Evolutionary conservation across 768 basidiomycete genomes (phyloP), one percentile per base, ranked within the genome.

Genomic region (Agaricus subrufescens): DNA sequence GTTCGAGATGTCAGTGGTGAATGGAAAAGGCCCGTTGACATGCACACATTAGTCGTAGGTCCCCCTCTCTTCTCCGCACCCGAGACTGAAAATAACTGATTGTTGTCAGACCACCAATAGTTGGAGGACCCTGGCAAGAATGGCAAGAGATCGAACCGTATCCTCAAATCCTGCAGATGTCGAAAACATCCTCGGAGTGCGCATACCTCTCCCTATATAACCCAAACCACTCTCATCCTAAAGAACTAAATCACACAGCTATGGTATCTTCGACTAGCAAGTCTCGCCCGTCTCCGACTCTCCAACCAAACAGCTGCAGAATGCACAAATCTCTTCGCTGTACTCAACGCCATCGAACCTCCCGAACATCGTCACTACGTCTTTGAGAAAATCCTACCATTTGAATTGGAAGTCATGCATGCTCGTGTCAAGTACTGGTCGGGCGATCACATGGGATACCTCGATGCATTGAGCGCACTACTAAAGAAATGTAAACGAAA

Each of bases 251-350:
- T 19, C 19, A 34, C 3, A 34, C 29, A 92, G 89, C 81, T 92
- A 29, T 94, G 91, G 91, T 88, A 87, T 64, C 82, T 93, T 46
- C 89, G 91, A 6, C 78, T 94, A 5, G 83, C 88, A 27, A 83
- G 83, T 54, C 81, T 94, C 29, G 83, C 91, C 45, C 86, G 91
- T 15, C 79, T 94, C 45, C 84, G 91, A 46, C 80, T 94, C 46
- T 91, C 87, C 74, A 92, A 92, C 66, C 91, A 94, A 66, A 86
- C 86, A n/a, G 81, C 88, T 1, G 88, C 89, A 25, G 91, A 94
- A 71, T 87, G 87, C 66, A 85, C 81, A 9, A 91, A 91, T 69
- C 78, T 94, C 25, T 93, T 89, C 67, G 71, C 80, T 15, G 85
- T 86, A 26, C 80, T 93, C 46, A 78, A 82, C 58, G 74, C 76